Evolutionary conservation across 1,284 basidiomycete genomes (phyloP), one percentile per base, ranked within the genome.

Genomic region (Leccinum griseonigrum): DNA sequence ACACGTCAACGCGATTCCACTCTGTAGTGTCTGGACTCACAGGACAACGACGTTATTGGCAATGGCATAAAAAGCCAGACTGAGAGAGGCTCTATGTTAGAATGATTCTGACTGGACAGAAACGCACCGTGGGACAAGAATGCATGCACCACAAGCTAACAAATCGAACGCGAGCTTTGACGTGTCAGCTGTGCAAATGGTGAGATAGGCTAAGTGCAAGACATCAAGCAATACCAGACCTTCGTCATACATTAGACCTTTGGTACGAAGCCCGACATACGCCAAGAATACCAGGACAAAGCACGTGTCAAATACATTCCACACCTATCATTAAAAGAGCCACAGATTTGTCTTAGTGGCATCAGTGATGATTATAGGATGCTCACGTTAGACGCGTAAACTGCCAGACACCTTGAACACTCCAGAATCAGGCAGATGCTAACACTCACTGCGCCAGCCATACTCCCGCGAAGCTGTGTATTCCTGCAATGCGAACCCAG

Each of bases 241-340:
- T 68, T 92, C 81, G 55, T 79, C 72, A 54, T 79, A 73, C 10
- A 77, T 73, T 14, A 95, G 77, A 1, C 90, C 92, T 66, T 85
- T 83, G 53, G 88, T 76, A 50, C 94, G 83, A 55, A 94, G 76
- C 13, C 72, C 77, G 6, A 91, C 74, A 73, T 93, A 96, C 3
- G 81, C 77, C 26, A 92, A 67, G 74, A 92, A 94, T 52, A 95
- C 81, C 38, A 84, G 64, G 56, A 94, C 82, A 74, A 93, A 95
- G 0, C 85, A 79, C 5, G 91, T 84, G 71, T 95, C 94, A 67
- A 95, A 94, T 1, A 87, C 87, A 71, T 94, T 95, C 93, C 93
- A 95, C 73, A 92, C 86, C 88, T 90, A 68, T 46, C 36, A 56
- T 53, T 6, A 51, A 29, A 52, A 60, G 43, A 61, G 54, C 50